These are phyloP conservation scores for Brettanomyces bruxellensis DNA, from an alignment of 805 yeast genomes.

Conservation along the genomic window DNA sequence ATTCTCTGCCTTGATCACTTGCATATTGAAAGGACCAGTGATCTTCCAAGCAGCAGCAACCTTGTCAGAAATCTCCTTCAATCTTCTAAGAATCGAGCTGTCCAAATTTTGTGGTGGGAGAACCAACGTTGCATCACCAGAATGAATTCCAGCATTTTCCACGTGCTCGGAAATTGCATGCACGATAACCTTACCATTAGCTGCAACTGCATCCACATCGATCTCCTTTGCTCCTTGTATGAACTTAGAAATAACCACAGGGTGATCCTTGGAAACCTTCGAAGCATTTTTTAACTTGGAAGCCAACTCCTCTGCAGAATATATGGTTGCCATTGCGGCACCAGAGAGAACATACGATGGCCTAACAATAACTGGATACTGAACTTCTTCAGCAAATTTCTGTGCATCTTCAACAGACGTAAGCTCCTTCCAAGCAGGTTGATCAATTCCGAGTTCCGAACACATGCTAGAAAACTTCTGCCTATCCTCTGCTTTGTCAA, in stretches of 20 bases:
- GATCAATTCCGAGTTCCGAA: slow-evolving; percentile 89
- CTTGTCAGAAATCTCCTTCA: slow-evolving; percentile 84
- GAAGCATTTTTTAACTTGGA: slow-evolving; percentile 80
- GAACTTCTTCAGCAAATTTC: slow-evolving; percentile 73
- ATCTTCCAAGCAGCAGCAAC: slow-evolving; percentile 92
- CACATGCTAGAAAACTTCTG: slow-evolving; percentile 93
- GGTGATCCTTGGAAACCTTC: slow-evolving; percentile 90
- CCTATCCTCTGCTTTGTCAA: slow-evolving; percentile 97
- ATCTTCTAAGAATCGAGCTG: slow-evolving; percentile 54
- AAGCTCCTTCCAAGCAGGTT: slow-evolving; percentile 96
- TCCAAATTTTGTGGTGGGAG: slow-evolving; percentile 84
- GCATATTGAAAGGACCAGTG: slow-evolving; percentile 98
- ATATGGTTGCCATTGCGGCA: slow-evolving; percentile 96
- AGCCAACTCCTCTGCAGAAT: slow-evolving; percentile 69
- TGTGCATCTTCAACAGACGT: slow-evolving; percentile 81
- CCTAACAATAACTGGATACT: slow-evolving; percentile 93
- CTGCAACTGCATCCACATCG: slow-evolving; percentile 95
- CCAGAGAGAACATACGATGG: slow-evolving; percentile 97
- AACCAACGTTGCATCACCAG: slow-evolving; percentile 95
- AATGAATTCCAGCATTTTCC: slow-evolving; percentile 97
- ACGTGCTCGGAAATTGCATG: slow-evolving; percentile 97
- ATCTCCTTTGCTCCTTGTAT: slow-evolving; percentile 95
- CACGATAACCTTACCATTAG: slow-evolving; percentile 77
- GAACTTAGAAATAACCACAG: slow-evolving; percentile 94
- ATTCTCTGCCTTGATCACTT: slow-evolving; percentile 73